Evolutionary conservation across 192 early-diverging fungal genomes (phyloP).

Genomic region (Paraglomus brasilianum): DNA sequence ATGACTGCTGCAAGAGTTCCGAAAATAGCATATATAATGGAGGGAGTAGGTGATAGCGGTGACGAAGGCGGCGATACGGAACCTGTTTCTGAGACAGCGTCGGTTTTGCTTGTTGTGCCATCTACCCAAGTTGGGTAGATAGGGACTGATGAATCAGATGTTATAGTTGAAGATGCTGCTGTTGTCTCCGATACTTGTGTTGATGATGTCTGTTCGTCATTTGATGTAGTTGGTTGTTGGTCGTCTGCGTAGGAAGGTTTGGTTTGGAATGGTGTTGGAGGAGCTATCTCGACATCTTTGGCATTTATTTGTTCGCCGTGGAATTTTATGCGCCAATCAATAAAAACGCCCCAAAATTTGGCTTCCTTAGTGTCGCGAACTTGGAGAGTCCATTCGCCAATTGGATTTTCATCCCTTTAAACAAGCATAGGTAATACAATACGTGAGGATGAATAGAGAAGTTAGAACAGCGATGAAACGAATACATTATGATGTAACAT

Average conservation of each 20-base stretch:
- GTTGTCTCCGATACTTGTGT: not conserved
- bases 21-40: not conserved
- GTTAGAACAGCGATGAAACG: not conserved
- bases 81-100: not conserved
- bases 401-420: conserved; percentile 82
- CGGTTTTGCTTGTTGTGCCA: not conserved
- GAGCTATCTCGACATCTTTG: not conserved
- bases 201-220: conserved; percentile 14
- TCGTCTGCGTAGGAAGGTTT: not conserved
- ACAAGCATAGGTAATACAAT: conserved; percentile 1
- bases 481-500: not conserved
- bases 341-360: conserved; percentile 52
- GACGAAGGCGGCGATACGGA: no score
- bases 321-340: conserved; percentile 67
- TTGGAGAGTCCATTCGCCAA: conserved; percentile 77
- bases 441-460: not conserved
- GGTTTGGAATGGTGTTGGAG: not conserved
- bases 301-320: conserved; percentile 55
- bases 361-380: conserved; percentile 65
- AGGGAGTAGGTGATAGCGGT: no score
- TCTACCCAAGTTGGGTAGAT: not conserved
- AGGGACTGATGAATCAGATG: not conserved
- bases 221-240: not conserved
- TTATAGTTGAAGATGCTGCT: not conserved
- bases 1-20: conserved; percentile 15